phyloP scores from a whole-genome alignment of 106 monocot genomes.

The Narthecium ossifragum region DNA sequence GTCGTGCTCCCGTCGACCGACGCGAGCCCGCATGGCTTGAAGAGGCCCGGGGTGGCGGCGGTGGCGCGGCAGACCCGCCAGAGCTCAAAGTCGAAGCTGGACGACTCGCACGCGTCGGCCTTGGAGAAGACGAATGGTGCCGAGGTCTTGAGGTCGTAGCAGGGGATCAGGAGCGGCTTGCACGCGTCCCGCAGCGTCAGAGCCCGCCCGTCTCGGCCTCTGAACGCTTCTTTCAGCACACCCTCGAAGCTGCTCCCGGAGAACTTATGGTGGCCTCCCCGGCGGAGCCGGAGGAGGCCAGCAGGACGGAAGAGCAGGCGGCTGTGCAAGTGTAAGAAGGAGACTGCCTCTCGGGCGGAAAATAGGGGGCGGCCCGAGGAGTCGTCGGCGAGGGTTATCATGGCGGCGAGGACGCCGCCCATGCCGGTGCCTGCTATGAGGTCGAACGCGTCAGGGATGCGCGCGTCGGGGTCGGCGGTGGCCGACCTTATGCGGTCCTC shows the following conservation, averaged over 20 bases:
- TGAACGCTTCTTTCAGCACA: slow-evolving; percentile 2
- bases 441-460: slow-evolving; percentile 32
- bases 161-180: slow-evolving; percentile 26
- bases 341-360: slow-evolving; percentile 21
- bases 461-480: slow-evolving; percentile 16
- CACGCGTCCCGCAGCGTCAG: slow-evolving; percentile 21
- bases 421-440: slow-evolving; percentile 34
- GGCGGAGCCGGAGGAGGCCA: slow-evolving; percentile 3
- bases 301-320: slow-evolving; percentile 7
- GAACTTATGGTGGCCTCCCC: slow-evolving; percentile 9
- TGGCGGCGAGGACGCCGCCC: slow-evolving; percentile 31
- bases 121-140: slow-evolving; percentile 39
- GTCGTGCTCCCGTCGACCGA: slow-evolving; percentile 27
- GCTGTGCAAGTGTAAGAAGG: slow-evolving; percentile 5
- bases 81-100: slow-evolving; percentile 30
- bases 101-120: slow-evolving; percentile 23
- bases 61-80: slow-evolving; percentile 32
- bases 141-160: slow-evolving; percentile 29
- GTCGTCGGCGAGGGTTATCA: slow-evolving; percentile 13
- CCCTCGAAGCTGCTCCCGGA: slow-evolving; percentile 19
- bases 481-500: slow-evolving; percentile 10
- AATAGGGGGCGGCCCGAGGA: slow-evolving; percentile 9
- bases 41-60: slow-evolving; percentile 13
- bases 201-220: not conserved
- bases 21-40: slow-evolving; percentile 9